Conservation (phyloP, 352 stramenopile species). For the Phytopythium vexans region DNA sequence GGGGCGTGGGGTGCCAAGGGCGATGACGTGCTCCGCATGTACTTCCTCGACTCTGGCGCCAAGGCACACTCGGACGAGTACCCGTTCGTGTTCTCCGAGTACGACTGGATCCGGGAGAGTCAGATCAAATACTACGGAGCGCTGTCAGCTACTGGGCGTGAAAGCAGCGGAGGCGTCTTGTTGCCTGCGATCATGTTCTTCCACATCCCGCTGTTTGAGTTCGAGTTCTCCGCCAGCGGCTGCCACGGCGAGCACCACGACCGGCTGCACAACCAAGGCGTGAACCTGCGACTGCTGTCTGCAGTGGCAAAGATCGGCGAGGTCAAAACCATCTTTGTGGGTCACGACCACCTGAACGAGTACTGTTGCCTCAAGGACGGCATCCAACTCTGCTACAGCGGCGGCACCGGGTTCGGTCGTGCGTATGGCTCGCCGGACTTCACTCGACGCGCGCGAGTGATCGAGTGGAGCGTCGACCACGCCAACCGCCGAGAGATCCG, state of each 20-base stretch:
- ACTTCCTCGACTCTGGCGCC: constrained; percentile 60
- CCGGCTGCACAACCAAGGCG: constrained; percentile 15
- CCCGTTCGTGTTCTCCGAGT: constrained; percentile 20
- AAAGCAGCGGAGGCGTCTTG: constrained; percentile 6
- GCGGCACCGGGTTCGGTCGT: constrained; percentile 36
- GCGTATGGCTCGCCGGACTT: constrained; percentile 29
- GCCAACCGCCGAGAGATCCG: constrained; percentile 33
- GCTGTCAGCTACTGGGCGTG: constrained; percentile 13
- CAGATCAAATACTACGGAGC: constrained; percentile 42
- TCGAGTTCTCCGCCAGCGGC: constrained; percentile 15
- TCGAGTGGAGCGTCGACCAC: constrained; percentile 36
- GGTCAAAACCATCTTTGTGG: constrained; percentile 56
- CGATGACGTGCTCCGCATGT: constrained; percentile 53
- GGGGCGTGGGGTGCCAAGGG: constrained; percentile 34
- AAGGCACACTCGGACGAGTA: constrained; percentile 25
- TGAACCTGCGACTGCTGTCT: constrained; percentile 36
- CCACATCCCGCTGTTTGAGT: constrained; percentile 60
- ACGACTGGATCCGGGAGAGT: constrained; percentile 48
- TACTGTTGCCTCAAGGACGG: constrained; percentile 46
- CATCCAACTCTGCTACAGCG: constrained; percentile 57
- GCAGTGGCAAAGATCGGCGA: constrained; percentile 39
- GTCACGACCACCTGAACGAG: constrained; percentile 63
- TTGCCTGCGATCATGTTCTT: constrained; percentile 57
- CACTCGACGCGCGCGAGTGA: constrained; percentile 31
- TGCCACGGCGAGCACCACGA: constrained; percentile 29